phyloP scores from a whole-genome alignment of 331 rosid genomes.

The Malus hybrid region DNA sequence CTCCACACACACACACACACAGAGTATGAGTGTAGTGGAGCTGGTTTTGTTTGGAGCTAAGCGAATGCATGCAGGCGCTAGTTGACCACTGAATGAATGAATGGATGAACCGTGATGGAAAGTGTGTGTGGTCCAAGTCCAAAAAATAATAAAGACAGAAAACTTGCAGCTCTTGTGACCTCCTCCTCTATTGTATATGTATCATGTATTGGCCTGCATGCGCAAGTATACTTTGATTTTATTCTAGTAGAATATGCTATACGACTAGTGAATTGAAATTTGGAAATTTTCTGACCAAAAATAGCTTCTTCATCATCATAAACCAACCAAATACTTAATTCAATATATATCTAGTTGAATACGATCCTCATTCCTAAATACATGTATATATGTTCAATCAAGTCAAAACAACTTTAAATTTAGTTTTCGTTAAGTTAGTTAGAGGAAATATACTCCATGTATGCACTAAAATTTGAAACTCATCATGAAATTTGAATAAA shows the following conservation, averaged over 20 bases:
- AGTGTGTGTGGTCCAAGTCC: not conserved
- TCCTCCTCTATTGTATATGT: not conserved
- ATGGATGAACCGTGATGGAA: not conserved
- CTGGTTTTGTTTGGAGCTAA: not conserved
- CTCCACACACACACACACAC: no score
- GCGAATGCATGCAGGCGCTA: not conserved
- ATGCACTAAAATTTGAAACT: no score
- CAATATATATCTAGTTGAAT: not conserved
- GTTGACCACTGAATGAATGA: not conserved
- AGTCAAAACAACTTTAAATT: no score
- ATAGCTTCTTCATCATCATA: not conserved
- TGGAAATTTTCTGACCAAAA: not conserved
- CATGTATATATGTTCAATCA: no score
- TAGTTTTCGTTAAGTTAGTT: no score
- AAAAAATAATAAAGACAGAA: not conserved
- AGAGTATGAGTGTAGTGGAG: no score
- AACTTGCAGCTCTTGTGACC: not conserved
- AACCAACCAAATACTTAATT: not conserved
- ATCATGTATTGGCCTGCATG: not conserved
- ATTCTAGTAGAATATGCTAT: not conserved
- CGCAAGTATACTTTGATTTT: no score
- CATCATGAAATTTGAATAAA: no score
- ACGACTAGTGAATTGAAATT: not conserved
- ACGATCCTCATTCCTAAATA: no score
- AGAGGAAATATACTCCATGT: no score